phyloP scores from a whole-genome alignment of 2,329 filamentous ascomycete species.

The Penicillium vulpinum region DNA sequence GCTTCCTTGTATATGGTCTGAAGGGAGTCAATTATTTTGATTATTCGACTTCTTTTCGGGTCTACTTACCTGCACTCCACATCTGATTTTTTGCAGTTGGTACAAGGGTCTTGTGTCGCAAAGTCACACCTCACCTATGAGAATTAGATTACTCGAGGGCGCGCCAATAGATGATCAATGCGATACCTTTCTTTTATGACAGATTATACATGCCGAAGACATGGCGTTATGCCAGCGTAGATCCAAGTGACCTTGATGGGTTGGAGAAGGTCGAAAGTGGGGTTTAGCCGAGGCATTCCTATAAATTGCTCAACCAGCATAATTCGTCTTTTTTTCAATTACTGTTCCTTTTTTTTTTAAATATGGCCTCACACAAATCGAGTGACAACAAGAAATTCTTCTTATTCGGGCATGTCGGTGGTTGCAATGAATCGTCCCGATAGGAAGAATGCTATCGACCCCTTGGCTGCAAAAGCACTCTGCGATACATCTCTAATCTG shows the following conservation, averaged over 20 bases:
- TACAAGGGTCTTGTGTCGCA: constrained; percentile 29
- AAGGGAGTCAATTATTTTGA: not conserved
- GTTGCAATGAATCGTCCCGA: too few species aligned
- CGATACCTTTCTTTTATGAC: constrained; percentile 45
- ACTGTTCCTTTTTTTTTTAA: too few species aligned
- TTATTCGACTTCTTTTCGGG: not conserved
- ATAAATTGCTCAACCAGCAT: not conserved
- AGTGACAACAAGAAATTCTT: too few species aligned
- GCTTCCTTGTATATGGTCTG: constrained; percentile 31
- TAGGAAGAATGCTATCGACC: too few species aligned
- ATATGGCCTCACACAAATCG: too few species aligned
- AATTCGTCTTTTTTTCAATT: too few species aligned
- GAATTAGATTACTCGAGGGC: constrained; percentile 14
- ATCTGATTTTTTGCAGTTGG: constrained; percentile 26
- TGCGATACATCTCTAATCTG: too few species aligned
- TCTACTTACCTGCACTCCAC: constrained; percentile 27
- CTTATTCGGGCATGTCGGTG: too few species aligned
- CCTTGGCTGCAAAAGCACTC: too few species aligned
- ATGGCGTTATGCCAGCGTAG: constrained; percentile 16
- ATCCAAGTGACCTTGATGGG: constrained; percentile 8
- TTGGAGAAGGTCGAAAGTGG: constrained; percentile 17
- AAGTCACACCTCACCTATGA: constrained; percentile 28
- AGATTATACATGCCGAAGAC: constrained; percentile 41
- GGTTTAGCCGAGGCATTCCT: constrained; percentile 12
- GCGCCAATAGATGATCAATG: constrained; percentile 16